A percentile compares a stretch with the other conserved stretches of the same genome.
phyloP scores from a whole-genome alignment of 495 filamentous ascomycete species.

The Platismatia glauca region DNA sequence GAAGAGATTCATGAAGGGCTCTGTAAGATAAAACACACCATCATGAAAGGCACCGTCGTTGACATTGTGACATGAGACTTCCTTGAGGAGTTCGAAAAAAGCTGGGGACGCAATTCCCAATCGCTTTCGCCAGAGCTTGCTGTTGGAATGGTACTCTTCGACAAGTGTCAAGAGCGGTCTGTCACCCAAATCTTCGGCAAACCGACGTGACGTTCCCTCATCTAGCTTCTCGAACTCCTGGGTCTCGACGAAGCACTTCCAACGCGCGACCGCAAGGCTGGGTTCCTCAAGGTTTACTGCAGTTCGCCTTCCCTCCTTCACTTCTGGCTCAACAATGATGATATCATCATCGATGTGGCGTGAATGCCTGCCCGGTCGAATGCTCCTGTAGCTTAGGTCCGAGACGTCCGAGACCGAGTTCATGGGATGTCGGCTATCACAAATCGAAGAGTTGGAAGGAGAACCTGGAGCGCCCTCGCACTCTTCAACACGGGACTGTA shows the following conservation, averaged over 20 bases:
- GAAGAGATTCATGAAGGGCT: slow-evolving; percentile 22
- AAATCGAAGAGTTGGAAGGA: neutral
- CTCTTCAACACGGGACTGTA: slow-evolving; percentile 1
- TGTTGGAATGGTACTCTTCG: slow-evolving; percentile 13
- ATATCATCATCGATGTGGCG: neutral
- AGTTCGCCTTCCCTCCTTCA: neutral
- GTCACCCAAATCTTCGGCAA: neutral
- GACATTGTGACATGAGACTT: neutral
- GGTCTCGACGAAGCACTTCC: neutral
- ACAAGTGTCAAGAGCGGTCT: slow-evolving; percentile 12
- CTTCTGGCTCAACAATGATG: neutral
- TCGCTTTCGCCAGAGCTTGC: slow-evolving; percentile 13
- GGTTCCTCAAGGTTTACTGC: neutral
- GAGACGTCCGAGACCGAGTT: slow-evolving; percentile 1
- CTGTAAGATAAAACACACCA: slow-evolving; percentile 9
- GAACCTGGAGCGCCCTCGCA: neutral
- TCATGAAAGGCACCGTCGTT: slow-evolving; percentile 11
- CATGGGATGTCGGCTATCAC: neutral
- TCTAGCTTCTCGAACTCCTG: neutral
- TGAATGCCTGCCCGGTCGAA: neutral
- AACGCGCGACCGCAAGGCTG: neutral
- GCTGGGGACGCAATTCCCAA: slow-evolving; percentile 16
- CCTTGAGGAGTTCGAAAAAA: slow-evolving; percentile 9
- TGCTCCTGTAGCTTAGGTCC: neutral
- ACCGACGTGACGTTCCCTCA: neutral